Percentiles rank a stretch among this genome's conserved stretches.
These are phyloP conservation scores for Botrytis medusae DNA, from an alignment of 2,329 filamentous ascomycete species.

Conservation along the genomic window DNA sequence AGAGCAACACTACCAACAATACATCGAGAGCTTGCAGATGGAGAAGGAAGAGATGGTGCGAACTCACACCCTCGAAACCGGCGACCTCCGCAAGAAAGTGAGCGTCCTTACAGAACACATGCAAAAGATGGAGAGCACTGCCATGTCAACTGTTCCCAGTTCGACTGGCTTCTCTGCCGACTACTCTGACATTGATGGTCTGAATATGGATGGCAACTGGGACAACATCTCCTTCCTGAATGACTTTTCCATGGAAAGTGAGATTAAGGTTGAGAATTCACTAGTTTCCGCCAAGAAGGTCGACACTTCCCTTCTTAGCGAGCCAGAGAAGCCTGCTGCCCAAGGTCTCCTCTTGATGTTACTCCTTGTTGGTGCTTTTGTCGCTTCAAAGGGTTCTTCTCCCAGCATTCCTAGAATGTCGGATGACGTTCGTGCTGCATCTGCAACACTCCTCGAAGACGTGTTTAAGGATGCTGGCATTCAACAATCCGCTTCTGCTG, in stretches of 20 bases:
- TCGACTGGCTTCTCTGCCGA: conserved; percentile 66
- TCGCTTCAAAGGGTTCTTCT: conserved; percentile 80
- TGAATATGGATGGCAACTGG: conserved; percentile 81
- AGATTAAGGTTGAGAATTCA: conserved; percentile 58
- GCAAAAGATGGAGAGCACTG: conserved; percentile 66
- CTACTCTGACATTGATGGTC: conserved; percentile 79
- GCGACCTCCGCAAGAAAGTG: conserved; percentile 90
- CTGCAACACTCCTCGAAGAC: conserved; percentile 73
- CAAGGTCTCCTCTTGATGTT: conserved; percentile 91
- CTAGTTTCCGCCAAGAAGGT: conserved; percentile 55
- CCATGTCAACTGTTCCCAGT: conserved; percentile 52
- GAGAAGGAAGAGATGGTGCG: conserved; percentile 93
- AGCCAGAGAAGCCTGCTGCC: conserved; percentile 64
- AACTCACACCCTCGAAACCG: conserved; percentile 84
- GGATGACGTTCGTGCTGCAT: conserved; percentile 76
- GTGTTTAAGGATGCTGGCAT: conserved; percentile 80
- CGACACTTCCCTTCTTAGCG: conserved; percentile 47
- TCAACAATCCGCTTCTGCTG: conserved; percentile 39
- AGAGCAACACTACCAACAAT: conserved; percentile 71
- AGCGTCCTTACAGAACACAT: conserved; percentile 74
- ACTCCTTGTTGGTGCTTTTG: conserved; percentile 92
- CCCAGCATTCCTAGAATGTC: conserved; percentile 75
- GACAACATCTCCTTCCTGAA: conserved; percentile 77
- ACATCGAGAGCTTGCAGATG: conserved; percentile 72
- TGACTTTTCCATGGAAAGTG: conserved; percentile 64